Conservation (phyloP, 2,329 filamentous ascomycete species). For the Talaromyces marneffei region DNA sequence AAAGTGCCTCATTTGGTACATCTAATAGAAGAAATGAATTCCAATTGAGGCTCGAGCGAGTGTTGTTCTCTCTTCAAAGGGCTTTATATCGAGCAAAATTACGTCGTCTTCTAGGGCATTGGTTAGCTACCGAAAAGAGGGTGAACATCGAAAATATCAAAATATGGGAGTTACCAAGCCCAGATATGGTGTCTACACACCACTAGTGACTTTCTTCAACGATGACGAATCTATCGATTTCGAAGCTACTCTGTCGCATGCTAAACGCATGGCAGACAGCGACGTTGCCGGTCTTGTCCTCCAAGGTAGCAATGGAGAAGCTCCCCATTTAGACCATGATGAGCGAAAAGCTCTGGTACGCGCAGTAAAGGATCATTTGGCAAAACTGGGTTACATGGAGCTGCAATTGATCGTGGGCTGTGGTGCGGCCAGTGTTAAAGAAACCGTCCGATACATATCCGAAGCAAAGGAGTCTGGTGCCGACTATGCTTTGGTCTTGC, state of each 20-base stretch:
- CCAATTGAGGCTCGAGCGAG: background rate
- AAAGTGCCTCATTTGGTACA: background rate
- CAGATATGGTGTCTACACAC: conserved; percentile 36
- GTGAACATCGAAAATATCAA: background rate
- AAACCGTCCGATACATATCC: conserved; percentile 53
- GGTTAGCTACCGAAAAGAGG: background rate
- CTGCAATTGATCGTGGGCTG: conserved; percentile 60
- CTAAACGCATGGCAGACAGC: conserved; percentile 35
- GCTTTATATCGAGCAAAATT: background rate
- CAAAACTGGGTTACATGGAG: background rate
- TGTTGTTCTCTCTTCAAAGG: background rate
- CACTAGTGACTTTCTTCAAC: conserved; percentile 46
- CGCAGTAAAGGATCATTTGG: conserved; percentile 38
- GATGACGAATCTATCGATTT: conserved; percentile 39
- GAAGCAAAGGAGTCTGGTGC: conserved; percentile 35
- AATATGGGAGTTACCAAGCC: conserved; percentile 13
- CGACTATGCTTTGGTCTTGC: conserved; percentile 53
- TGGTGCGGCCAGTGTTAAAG: conserved; percentile 61
- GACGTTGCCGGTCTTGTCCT: conserved; percentile 44
- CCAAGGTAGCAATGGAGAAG: conserved; percentile 46
- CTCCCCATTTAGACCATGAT: conserved; percentile 46
- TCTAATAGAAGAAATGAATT: background rate
- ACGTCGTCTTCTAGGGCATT: background rate
- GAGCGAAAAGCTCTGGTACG: conserved; percentile 48
- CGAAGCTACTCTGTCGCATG: conserved; percentile 39